phyloP scores from a whole-genome alignment of 2,329 filamentous ascomycete genomes.

The Monilinia vaccinii-corymbosi region DNA sequence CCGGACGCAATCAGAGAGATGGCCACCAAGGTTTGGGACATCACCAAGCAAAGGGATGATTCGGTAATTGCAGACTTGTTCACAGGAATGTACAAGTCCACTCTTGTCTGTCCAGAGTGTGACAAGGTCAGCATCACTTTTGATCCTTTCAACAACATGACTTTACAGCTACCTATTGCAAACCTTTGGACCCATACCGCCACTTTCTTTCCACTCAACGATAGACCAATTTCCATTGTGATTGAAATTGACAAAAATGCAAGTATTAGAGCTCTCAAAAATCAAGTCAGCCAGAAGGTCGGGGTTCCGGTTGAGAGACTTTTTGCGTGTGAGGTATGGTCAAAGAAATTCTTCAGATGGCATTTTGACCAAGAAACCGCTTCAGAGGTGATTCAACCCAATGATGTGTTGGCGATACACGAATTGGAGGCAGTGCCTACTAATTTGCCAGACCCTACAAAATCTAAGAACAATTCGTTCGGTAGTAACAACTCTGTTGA shows the following conservation, averaged over 20 bases:
- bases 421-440: conserved; percentile 74
- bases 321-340: conserved; percentile 78
- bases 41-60: conserved; percentile 86
- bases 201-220: conserved; percentile 68
- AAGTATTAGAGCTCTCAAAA: conserved; percentile 59
- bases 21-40: conserved; percentile 82
- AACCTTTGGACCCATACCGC: conserved; percentile 69
- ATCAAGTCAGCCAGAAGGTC: conserved; percentile 57
- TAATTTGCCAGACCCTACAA: conserved; percentile 49
- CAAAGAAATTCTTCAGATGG: conserved; percentile 75
- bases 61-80: conserved; percentile 94
- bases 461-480: conserved; percentile 28
- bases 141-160: conserved; percentile 92
- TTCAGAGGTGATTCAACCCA: conserved; percentile 58
- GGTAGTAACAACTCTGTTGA: conserved; percentile 37
- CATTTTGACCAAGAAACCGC: conserved; percentile 63
- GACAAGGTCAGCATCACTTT: conserved; percentile 97
- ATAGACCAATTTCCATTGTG: conserved; percentile 59
- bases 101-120: conserved; percentile 82
- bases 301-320: conserved; percentile 56
- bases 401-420: conserved; percentile 59
- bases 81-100: conserved; percentile 97
- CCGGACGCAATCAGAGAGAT: conserved; percentile 72
- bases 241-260: conserved; percentile 75
- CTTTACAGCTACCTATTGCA: conserved; percentile 80